Evolutionary conservation across 805 yeast genomes (phyloP), one percentile per base, ranked within the genome.

Genomic region (Cyberlindnera bimundalis): DNA sequence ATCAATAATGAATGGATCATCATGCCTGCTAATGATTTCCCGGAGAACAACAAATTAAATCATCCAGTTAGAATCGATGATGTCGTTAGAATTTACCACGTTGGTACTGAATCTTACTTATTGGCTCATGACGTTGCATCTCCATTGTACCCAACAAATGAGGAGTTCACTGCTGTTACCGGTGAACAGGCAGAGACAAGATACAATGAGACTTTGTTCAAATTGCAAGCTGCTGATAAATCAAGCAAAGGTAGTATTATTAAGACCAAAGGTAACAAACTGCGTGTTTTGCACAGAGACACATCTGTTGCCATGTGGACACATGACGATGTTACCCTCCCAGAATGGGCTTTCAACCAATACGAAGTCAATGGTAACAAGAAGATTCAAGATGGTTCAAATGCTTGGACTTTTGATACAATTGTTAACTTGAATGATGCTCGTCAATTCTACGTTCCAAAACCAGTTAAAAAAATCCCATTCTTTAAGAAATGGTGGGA

Each of bases 91-190:
- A 68, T 93, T 42, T 79, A 75, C 62, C 99, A 93, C 58, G 75
- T 84, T 37, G 79, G 71, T 23, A 89, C 98, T 2, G 76, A 87
- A 39, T 84, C 95, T 10, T 83, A 67, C 53, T 67, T 93, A 51
- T 73, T 88, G 55, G 78, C 98, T 16, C 99, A 93, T 59, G 97
- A 91, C 61, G 97, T 93, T 40, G 96, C 96, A 2, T 93, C 98
- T 3, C 98, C 99, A 21, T 70, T 82, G 47, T 83, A 66, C 56
- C 84, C 97, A 42, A 85, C 96, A n/a, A 85, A 90, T 56, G 96
- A 89, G 66, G 99, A 93, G 67, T 84, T 93, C 54, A 84, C 93
- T 2, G 79, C 95, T 32, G 80, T 80, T 13, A 60, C 71, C 33
- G 70, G 67, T 23, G 95, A 85, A 38, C 70, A 63, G 11, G 85